Evolutionary conservation across 495 filamentous ascomycete genomes (phyloP).

Genomic region (Aspergillus nanangensis): DNA sequence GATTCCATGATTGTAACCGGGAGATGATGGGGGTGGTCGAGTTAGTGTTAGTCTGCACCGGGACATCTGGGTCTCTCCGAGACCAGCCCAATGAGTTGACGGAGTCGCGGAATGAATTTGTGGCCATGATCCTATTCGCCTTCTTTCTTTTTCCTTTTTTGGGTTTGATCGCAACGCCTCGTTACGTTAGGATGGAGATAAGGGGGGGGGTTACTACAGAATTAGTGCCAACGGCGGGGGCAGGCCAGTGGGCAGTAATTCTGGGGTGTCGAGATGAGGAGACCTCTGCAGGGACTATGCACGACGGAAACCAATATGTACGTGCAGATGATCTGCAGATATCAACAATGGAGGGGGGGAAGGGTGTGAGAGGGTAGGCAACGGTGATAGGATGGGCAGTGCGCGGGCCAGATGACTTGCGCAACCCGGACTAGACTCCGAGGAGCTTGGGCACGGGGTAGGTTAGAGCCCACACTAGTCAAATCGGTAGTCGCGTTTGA

Average conservation of each 20-base stretch:
- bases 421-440: constrained; percentile 27
- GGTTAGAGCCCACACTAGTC: constrained; percentile 10
- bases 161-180: background rate
- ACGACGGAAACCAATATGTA: constrained; percentile 39
- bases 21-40: constrained; percentile 69
- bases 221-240: constrained; percentile 7
- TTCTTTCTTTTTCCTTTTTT: background rate
- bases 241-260: constrained; percentile 15
- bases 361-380: background rate
- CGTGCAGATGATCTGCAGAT: constrained; percentile 56
- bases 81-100: constrained; percentile 96
- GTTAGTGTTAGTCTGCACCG: constrained; percentile 63
- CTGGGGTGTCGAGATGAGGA: constrained; percentile 20
- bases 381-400: constrained; percentile 22
- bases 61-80: constrained; percentile 74
- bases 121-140: constrained; percentile 62
- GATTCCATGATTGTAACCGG: constrained; percentile 80
- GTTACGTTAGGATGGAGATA: background rate
- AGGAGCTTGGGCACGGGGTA: constrained; percentile 22
- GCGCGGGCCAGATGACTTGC: constrained; percentile 37
- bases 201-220: constrained; percentile 9
- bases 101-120: constrained; percentile 82
- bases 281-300: constrained; percentile 43
- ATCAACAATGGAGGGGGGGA: constrained; percentile 24
- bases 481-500: constrained; percentile 7